These are phyloP conservation scores for Berberis vulgaris DNA, from an alignment of 164 flowering plant species.

Conservation along the genomic window DNA sequence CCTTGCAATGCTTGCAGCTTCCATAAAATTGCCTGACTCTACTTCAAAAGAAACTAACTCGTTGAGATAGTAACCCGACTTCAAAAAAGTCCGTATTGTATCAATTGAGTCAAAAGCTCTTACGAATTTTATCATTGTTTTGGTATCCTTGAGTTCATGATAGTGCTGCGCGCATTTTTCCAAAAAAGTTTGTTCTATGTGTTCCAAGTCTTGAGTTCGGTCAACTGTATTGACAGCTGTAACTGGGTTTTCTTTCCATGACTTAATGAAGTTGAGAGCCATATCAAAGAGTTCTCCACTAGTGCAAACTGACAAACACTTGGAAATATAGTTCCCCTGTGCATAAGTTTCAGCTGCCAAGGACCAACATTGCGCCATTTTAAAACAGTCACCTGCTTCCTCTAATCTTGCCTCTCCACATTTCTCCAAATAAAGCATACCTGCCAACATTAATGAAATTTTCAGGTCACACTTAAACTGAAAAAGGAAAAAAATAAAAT, in stretches of 20 bases:
- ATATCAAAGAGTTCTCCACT: conserved; percentile 32
- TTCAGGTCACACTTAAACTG: background rate
- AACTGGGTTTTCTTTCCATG: conserved; percentile 33
- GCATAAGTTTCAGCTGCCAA: conserved; percentile 49
- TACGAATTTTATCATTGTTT: conserved; percentile 41
- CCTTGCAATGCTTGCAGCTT: conserved; percentile 45
- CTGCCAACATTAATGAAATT: conserved; percentile 14
- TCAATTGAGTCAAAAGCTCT: conserved; percentile 28
- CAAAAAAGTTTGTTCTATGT: conserved; percentile 31
- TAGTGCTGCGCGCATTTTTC: conserved; percentile 40
- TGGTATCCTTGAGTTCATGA: conserved; percentile 23
- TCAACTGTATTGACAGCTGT: conserved; percentile 1
- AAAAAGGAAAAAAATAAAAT: no score
- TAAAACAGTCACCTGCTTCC: conserved; percentile 49
- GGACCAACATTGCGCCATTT: conserved; percentile 26
- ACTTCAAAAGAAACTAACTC: conserved; percentile 46
- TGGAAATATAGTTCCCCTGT: conserved; percentile 23
- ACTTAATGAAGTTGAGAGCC: conserved; percentile 36
- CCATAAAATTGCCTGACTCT: conserved; percentile 41
- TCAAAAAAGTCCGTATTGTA: conserved; percentile 27
- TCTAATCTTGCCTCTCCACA: conserved; percentile 36
- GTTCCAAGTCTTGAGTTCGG: conserved; percentile 15
- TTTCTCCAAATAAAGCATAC: conserved; percentile 30
- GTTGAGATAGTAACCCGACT: conserved; percentile 25
- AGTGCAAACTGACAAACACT: conserved; percentile 36